Evolutionary conservation across 2,329 filamentous ascomycete genomes (phyloP), one percentile per base, ranked within the genome.

Genomic region (Curvularia hawaiiensis): DNA sequence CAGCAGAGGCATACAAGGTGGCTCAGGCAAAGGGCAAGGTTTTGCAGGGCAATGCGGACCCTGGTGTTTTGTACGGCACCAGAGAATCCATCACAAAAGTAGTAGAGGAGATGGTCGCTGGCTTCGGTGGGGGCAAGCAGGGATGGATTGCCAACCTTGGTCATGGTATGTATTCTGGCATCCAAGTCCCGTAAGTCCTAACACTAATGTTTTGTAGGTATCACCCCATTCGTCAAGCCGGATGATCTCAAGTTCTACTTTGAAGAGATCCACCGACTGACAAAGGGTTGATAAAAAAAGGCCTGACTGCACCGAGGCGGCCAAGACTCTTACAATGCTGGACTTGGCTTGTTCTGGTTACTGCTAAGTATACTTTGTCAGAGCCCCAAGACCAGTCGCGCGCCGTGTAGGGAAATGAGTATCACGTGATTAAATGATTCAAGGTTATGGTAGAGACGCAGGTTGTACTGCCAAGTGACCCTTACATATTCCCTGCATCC

Each of bases 91-190:
- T 99, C 65, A 95, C 92, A 4, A 82, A 84, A 63, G 90, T 88
- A 0, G 93, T 97, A 8, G 84, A 94, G 77, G 83, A 88, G 46
- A 97, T 97, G 90, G 91, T 96, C 1, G 80, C 88, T 60, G 94
- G 94, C 0, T 99, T 98, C 72, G 83, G 84, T 59, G 87, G 88
- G 61, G 90, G 89, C 53, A 94, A 92, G 78, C 88, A 93, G 76
- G 91, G 94, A 40, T 99, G 95, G 94, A 98, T 99, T 67, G 92
- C 91, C 47, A 99, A 99, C 75, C 83, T 99, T 61, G 95, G 95
- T 9, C 95, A 99, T 74, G 95, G 95, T 91, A 84, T 71, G 87
- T 59, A 77, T 16, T 35, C 14, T 14, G 10, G n/a, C 33, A 31
- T 26, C 31, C 28, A 31, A 11, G 9, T 33, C 2, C 16, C 24